phyloP scores from a whole-genome alignment of 306 rosid species.

The Rosa chinensis region DNA sequence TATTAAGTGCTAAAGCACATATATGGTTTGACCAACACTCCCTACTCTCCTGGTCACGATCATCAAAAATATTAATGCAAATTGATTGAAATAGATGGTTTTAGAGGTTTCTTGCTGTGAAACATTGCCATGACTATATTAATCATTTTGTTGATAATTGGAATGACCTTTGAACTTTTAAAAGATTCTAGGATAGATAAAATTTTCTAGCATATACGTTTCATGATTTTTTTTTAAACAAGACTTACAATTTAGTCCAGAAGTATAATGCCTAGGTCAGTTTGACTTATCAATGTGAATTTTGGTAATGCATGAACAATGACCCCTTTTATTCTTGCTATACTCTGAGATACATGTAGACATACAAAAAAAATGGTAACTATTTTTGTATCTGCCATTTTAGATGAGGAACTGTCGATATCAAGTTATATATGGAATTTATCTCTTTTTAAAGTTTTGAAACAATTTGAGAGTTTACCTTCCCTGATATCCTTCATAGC shows the following conservation, averaged over 20 bases:
- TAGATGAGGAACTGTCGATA: not conserved
- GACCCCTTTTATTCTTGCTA: not conserved
- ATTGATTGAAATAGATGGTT: conserved; percentile 7
- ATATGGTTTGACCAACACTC: not conserved
- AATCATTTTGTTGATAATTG: not conserved
- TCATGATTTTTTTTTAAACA: not conserved
- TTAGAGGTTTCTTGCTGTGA: not conserved
- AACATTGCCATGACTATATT: not conserved
- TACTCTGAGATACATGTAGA: not conserved
- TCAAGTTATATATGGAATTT: not conserved
- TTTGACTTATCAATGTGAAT: not conserved
- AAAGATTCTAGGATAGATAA: not conserved
- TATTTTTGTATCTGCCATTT: not conserved
- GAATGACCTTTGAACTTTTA: not conserved
- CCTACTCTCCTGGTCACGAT: not conserved
- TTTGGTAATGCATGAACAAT: not conserved
- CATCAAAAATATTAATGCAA: no score
- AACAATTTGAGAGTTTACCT: not conserved
- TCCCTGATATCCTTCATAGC: not conserved
- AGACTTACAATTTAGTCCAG: not conserved
- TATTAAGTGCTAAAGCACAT: not conserved
- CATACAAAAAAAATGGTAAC: not conserved
- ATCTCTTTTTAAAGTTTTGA: not conserved
- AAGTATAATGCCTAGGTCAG: not conserved
- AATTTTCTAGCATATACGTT: not conserved